Percentiles rank a stretch among this genome's conserved stretches.
Evolutionary conservation across 371 early-diverging fungal genomes (phyloP).

Genomic region (Massospora cicadina): DNA sequence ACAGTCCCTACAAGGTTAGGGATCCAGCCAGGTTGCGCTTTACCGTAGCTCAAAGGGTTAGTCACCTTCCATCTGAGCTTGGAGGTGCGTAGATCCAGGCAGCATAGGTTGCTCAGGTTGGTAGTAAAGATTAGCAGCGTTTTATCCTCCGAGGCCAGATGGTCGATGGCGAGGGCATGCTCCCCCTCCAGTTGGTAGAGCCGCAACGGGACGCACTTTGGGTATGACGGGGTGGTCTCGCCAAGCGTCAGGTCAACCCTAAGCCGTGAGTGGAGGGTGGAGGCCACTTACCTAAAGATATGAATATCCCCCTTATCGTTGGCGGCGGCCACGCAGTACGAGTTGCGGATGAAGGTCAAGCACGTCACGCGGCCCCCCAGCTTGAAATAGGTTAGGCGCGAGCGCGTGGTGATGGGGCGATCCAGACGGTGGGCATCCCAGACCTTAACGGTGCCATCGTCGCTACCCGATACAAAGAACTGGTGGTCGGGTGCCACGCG

Average conservation of each 20-base stretch:
- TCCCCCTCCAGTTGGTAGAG: conserved; percentile 26
- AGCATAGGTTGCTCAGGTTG: conserved; percentile 36
- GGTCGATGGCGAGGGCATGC: not conserved
- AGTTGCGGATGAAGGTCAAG: conserved; percentile 56
- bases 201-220: conserved; percentile 35
- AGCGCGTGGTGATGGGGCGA: conserved; percentile 60
- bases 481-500: conserved; percentile 52
- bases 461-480: conserved; percentile 69
- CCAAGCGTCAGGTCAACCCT: conserved; percentile 7
- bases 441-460: conserved; percentile 71
- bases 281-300: conserved; percentile 29
- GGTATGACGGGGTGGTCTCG: conserved; percentile 25
- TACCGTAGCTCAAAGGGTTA: conserved; percentile 33
- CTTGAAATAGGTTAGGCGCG: conserved; percentile 47
- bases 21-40: not conserved
- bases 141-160: not conserved
- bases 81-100: conserved; percentile 58
- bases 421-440: conserved; percentile 75
- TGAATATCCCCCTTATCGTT: conserved; percentile 73
- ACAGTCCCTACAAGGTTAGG: conserved; percentile 27
- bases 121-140: not conserved
- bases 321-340: conserved; percentile 65
- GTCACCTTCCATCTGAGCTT: conserved; percentile 38
- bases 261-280: not conserved
- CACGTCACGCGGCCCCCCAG: conserved; percentile 58